Evolutionary conservation across 192 early-diverging fungal species (phyloP).

Genomic region (Linnemannia exigua): DNA sequence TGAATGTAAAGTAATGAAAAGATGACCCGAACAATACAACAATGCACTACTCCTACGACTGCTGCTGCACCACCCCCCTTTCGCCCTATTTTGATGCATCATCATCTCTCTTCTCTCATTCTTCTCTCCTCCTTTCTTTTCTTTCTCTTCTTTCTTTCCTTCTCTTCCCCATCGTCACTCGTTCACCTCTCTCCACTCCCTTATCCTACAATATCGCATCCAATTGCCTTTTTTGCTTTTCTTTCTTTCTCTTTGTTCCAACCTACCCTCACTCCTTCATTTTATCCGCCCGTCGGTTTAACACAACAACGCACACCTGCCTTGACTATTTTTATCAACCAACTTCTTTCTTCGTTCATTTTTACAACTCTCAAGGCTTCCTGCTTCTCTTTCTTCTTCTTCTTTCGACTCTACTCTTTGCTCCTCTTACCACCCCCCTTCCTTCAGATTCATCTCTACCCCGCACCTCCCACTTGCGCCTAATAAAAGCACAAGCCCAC

Average conservation of each 20-base stretch:
- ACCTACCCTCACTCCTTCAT: not conserved
- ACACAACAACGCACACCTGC: not conserved
- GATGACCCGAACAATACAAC: no score
- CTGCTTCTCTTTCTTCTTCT: not conserved
- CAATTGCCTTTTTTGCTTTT: not conserved
- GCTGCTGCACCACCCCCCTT: not conserved
- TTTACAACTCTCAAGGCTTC: no score
- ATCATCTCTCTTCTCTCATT: not conserved
- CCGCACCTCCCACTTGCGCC: not conserved
- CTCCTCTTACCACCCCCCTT: not conserved
- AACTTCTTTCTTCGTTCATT: not conserved
- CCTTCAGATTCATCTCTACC: not conserved
- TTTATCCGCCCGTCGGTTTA: not conserved
- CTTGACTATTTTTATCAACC: conserved; percentile 4
- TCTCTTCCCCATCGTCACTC: not conserved
- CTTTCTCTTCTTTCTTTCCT: not conserved
- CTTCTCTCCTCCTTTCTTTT: not conserved
- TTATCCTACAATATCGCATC: not conserved
- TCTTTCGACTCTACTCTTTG: not conserved
- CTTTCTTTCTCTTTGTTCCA: not conserved
- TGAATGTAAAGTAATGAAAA: not conserved
- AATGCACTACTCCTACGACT: not conserved
- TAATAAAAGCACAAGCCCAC: conserved; percentile 5
- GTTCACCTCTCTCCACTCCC: not conserved
- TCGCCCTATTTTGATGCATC: not conserved